Base-by-base conservation (phyloP, 169 alveolate species). In the Plasmodium vinckei region DNA sequence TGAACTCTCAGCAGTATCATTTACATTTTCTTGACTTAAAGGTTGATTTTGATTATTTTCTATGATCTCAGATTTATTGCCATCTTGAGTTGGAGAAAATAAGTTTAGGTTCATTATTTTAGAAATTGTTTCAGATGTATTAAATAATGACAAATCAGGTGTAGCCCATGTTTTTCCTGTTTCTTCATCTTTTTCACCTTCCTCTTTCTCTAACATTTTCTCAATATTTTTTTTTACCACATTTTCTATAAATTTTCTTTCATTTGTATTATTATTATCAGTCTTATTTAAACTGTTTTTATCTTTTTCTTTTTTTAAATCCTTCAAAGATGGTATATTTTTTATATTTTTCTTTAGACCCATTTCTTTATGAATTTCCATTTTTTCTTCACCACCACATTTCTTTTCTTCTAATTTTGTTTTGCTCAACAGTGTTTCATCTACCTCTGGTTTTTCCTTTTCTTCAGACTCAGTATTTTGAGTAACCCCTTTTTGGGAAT, bases 211-310 rank as follows among this genome's bases (percentile, higher is more conserved):
- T 15, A 70, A 25, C 5, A 70, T 70, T 59, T 27, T 70, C 21
- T 49, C 65, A 47, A 70, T 70, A 6, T 70, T 70, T 47, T 49
- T 70, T 13, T 27, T 15, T 23, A 70, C 82, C 0, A 68, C 82
- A 0, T 70, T 70, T 70, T 70, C 82, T 51, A 70, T 70, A 59
- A 70, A 70, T 59, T 64, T 57, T 9, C 67, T 19, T 49, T 27
- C 53, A 70, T 27, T 47, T 72, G 3, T 13, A 21, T 54, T 17
- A 5, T 60, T 17, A 7, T 71, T 53, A 15, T 42, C 39, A 17
- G 13, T 21, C 3, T 15, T 19, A 1, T 27, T 59, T n/a, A 51
- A 3, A 0, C 9, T 5, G 10, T 17, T 19, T 17, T 57, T 12
- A 13, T n/a, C 19, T 19, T 57, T 57, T 57, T 15, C 39, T 17